Evolutionary conservation across 2,329 filamentous ascomycete species (phyloP), one percentile per base, ranked within the genome.

Genomic region (Lasiodiplodia sp.): DNA sequence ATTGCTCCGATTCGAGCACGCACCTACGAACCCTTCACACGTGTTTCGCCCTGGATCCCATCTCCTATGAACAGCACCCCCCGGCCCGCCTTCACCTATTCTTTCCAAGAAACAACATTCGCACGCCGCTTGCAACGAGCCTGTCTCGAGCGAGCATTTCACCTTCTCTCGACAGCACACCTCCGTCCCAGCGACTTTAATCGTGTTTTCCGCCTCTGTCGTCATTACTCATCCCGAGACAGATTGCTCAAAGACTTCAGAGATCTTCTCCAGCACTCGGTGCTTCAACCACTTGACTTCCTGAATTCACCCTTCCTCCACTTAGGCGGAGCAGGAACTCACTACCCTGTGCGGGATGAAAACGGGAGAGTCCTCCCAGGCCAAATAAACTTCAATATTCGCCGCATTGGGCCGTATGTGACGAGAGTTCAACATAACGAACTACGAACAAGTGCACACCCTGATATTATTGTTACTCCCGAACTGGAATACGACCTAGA

Each of bases 161-260:
- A 82, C 2, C 79, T 94, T 1, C 82, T 92, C 2, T 84, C 87
- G 58, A 83, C 86, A 0, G 68, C 75, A 34, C 63, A 74, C 70
- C 63, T 73, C 34, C 72, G 70, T 7, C 78, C 73, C 6, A 70
- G 73, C 37, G 72, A 72, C 1, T 72, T 79, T 49, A 74, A 78
- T n/a, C 84, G 85, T 40, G 84, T 89, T 1, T 94, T 94, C 76
- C 90, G 88, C 44, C 91, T 93, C 68, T 89, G 88, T n/a, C 80
- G 91, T 21, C 84, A 89, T 31, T 90, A 90, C 70, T 85, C 77
- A 25, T 79, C 78, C 28, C 72, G 76, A 18, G 78, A 82, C 0
- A 75, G 80, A 53, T 76, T 85, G 25, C 71, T 81, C 23, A 73
- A 74, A 8, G 76, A 78, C 2, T 81, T 87, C 68, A 78, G 76